A percentile compares a stretch with the other conserved stretches of the same genome.
These are phyloP conservation scores for Pseudoscleropodium purum DNA, from an alignment of 225 moss, liverwort and hornwort species.

Conservation along the genomic window DNA sequence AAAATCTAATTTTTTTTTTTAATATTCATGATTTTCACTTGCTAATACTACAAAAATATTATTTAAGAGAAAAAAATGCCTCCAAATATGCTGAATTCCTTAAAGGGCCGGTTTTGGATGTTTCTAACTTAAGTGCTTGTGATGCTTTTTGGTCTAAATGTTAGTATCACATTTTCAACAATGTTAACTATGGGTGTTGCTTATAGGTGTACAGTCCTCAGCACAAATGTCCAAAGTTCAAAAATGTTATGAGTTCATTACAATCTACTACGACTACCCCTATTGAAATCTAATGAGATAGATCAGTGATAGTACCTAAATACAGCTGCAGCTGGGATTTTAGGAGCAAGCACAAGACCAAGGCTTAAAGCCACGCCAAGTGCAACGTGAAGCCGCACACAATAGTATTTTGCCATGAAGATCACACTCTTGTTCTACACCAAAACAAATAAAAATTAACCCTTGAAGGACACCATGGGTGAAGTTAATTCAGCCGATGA, in stretches of 20 bases:
- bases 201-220: background rate
- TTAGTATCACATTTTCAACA: background rate
- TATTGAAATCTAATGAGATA: background rate
- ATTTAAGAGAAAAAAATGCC: too few species aligned
- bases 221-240: background rate
- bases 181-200: background rate
- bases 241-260: background rate
- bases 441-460: background rate
- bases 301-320: conserved; percentile 7
- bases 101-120: too few species aligned
- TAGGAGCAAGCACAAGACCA: conserved; percentile 28
- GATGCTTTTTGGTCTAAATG: background rate
- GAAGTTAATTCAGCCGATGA: background rate
- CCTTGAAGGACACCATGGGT: accelerated
- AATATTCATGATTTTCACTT: too few species aligned
- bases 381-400: conserved; percentile 76
- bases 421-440: conserved; percentile 60
- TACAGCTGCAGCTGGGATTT: conserved; percentile 3
- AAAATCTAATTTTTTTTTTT: too few species aligned
- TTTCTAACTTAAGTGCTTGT: too few species aligned
- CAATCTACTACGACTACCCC: background rate
- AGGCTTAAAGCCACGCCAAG: conserved; percentile 47
- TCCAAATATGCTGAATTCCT: too few species aligned
- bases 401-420: conserved; percentile 92
- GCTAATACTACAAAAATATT: too few species aligned